Evolutionary conservation across 2,329 filamentous ascomycete species (phyloP).

Genomic region (Dothidotthia symphoricarpi): DNA sequence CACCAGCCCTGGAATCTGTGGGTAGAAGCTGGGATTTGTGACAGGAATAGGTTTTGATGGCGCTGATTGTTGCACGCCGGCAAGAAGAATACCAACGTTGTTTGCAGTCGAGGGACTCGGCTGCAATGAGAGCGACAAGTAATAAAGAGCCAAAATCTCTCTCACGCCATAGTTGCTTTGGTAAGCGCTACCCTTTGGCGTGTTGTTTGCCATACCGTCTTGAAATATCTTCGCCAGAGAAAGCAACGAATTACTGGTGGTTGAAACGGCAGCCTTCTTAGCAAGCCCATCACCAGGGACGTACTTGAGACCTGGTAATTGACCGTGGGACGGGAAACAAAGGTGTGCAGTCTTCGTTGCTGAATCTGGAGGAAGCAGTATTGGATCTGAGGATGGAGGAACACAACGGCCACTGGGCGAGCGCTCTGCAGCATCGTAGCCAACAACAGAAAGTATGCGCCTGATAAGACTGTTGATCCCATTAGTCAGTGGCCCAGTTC

Average conservation of each 20-base stretch:
- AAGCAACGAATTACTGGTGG: constrained; percentile 90
- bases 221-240: constrained; percentile 98
- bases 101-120: constrained; percentile 97
- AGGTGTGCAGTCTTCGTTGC: constrained; percentile 79
- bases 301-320: constrained; percentile 75
- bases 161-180: constrained; percentile 73
- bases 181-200: constrained; percentile 52
- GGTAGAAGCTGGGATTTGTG: constrained; percentile 36
- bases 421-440: constrained; percentile 39
- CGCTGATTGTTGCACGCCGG: constrained; percentile 76
- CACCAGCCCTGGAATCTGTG: constrained; percentile 69
- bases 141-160: constrained; percentile 92
- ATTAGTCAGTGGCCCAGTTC: constrained; percentile 66
- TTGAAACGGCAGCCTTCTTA: constrained; percentile 79
- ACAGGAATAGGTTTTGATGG: constrained; percentile 46
- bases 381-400: constrained; percentile 54
- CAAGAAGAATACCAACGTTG: constrained; percentile 95
- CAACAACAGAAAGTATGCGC: constrained; percentile 69
- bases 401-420: constrained; percentile 33
- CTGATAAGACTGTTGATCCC: constrained; percentile 77
- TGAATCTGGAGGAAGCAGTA: constrained; percentile 78
- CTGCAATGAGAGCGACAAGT: constrained; percentile 88
- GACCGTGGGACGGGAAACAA: constrained; percentile 73
- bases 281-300: constrained; percentile 66
- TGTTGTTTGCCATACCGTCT: constrained; percentile 82